These are phyloP conservation scores for Yamadazyma paraphyllophila DNA, from an alignment of 805 yeast species.

Conservation along the genomic window DNA sequence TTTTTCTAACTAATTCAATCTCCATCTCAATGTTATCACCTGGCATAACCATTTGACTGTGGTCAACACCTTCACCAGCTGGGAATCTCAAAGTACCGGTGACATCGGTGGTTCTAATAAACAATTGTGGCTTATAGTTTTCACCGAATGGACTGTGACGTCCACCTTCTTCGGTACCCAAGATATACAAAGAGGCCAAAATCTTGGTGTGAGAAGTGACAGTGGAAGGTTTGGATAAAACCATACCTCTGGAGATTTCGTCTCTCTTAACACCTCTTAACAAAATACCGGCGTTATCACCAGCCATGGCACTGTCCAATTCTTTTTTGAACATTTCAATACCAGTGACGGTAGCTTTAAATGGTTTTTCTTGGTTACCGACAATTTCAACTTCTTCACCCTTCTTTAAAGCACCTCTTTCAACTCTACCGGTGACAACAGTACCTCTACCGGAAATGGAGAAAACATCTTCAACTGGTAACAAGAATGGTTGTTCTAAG, in stretches of 20 bases:
- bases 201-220: slow-evolving; percentile 91
- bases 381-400: slow-evolving; percentile 98
- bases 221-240: slow-evolving; percentile 87
- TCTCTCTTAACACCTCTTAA: slow-evolving; percentile 99
- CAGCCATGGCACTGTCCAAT: slow-evolving; percentile 95
- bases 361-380: slow-evolving; percentile 81
- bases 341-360: slow-evolving; percentile 95
- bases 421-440: slow-evolving; percentile 98
- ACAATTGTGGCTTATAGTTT: slow-evolving; percentile 97
- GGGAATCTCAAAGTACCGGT: slow-evolving; percentile 91
- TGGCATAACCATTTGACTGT: slow-evolving; percentile 88
- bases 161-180: slow-evolving; percentile 98
- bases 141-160: slow-evolving; percentile 97
- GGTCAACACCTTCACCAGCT: slow-evolving; percentile 66
- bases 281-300: slow-evolving; percentile 97
- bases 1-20: slow-evolving; percentile 84
- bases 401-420: slow-evolving; percentile 95
- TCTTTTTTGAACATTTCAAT: slow-evolving; percentile 99
- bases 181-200: slow-evolving; percentile 88
- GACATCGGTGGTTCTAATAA: slow-evolving; percentile 93
- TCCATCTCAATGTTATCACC: slow-evolving; percentile 99
- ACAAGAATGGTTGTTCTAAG: slow-evolving; percentile 90
- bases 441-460: slow-evolving; percentile 99
- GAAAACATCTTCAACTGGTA: slow-evolving; percentile 97
- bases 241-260: slow-evolving; percentile 96